Conservation (phyloP, 1,284 basidiomycete species). For the Pholiota adiposa region DNA sequence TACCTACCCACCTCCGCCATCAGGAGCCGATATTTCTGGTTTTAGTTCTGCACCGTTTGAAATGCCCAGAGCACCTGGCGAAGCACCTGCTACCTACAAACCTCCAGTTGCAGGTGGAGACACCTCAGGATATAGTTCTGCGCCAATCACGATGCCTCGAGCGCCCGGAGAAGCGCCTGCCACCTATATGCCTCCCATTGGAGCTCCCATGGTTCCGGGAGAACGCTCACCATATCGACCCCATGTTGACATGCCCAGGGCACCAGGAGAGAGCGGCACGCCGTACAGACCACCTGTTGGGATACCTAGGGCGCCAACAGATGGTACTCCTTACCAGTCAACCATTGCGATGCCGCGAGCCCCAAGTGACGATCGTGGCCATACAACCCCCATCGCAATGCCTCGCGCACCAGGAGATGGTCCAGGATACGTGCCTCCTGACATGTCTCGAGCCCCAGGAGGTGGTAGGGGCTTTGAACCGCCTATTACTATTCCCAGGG, state of each 20-base stretch:
- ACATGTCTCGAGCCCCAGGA: background rate
- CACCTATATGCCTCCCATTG: background rate
- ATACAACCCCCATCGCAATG: slow-evolving; percentile 2
- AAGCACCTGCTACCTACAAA: background rate
- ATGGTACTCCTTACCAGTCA: background rate
- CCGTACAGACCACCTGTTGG: background rate
- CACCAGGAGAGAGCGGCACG: background rate
- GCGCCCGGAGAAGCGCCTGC: slow-evolving; percentile 3
- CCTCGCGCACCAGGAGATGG: slow-evolving; percentile 2
- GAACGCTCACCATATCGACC: background rate
- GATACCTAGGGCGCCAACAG: background rate
- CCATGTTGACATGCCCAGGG: background rate
- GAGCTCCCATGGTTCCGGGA: background rate
- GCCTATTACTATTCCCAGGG: slow-evolving; percentile 1
- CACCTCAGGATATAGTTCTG: background rate
- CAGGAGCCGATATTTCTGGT: background rate
- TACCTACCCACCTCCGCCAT: background rate
- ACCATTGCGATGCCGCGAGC: slow-evolving; percentile 1
- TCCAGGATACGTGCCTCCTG: background rate
- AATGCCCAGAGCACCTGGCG: background rate
- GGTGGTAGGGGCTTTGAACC: background rate
- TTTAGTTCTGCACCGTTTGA: background rate
- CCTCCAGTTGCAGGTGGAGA: background rate
- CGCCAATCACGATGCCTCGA: background rate
- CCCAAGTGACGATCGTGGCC: background rate